These are phyloP conservation scores for Panellus pusillus DNA, from an alignment of 768 basidiomycete species.

Conservation along the genomic window DNA sequence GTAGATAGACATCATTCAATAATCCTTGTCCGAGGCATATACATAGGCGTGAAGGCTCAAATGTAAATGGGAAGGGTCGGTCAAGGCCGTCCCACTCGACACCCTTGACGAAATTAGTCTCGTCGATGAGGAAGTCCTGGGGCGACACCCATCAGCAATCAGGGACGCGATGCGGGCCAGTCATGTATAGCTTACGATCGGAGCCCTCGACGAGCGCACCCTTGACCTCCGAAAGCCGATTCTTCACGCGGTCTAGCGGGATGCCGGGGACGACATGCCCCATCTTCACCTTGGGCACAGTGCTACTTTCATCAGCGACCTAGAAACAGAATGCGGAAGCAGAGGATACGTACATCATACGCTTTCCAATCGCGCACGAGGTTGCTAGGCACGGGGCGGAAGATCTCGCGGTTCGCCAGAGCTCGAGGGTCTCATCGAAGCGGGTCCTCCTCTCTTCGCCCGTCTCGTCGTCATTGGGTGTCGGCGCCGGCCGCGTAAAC, in stretches of 20 bases:
- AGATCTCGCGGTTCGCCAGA: constrained; percentile 80
- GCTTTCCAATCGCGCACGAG: constrained; percentile 74
- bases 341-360: constrained; percentile 59
- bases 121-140: constrained; percentile 80
- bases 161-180: not conserved
- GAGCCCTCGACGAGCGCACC: constrained; percentile 77
- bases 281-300: constrained; percentile 72
- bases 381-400: constrained; percentile 85
- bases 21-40: too few relatives aligned
- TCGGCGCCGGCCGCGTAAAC: constrained; percentile 82
- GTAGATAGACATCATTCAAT: not conserved
- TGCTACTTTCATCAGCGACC: constrained; percentile 40
- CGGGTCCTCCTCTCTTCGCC: constrained; percentile 69
- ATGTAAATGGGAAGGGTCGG: constrained; percentile 79
- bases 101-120: constrained; percentile 68
- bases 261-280: constrained; percentile 79
- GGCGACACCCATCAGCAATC: constrained; percentile 28
- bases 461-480: constrained; percentile 67
- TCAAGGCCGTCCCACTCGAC: constrained; percentile 74
- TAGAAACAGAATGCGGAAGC: not conserved
- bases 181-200: constrained; percentile 52
- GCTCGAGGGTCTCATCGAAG: constrained; percentile 54
- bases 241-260: constrained; percentile 70
- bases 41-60: constrained; percentile 29
- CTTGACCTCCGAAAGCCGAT: constrained; percentile 64